Base-by-base conservation (phyloP, 371 early-diverging fungal species). In the Mortierella sp. region DNA sequence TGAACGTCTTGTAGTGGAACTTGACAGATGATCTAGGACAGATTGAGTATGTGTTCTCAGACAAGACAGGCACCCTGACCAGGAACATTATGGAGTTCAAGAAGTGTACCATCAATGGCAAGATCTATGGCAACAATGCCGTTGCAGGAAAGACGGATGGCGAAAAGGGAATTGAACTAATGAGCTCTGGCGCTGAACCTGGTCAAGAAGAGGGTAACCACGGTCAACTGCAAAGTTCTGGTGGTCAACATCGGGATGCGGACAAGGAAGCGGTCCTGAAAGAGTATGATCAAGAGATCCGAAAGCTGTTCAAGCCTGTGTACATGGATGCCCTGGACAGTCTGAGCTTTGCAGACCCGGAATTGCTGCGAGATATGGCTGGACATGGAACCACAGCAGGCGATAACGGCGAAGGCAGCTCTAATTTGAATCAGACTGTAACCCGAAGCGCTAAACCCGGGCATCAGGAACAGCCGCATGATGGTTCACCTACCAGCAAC, bases 11-110 rank as follows among this genome's bases (percentile, higher is more conserved):
- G 10, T 66, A 87, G 82, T 97, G 96, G 91, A 96, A 94, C 70
- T 80, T 98, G 24, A 94, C 95, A 14, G 99, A 99, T 71, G 99
- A 99, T 57, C 80, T 96, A 37, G 98, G 99, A 47, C 94, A 95
- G 73, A 92, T 98, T 51, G 94, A 96, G 69, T 98, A 96, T 79
- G 88, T 99, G 12, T 94, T 98, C 72, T 92, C 94, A 24, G 98
- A 99, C 83, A 99, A 98, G 73, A 99, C 99, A 37, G 99, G 99
- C 12, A 98, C 99, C 3, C 82, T 99, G 34, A 99, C 99, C n/a
- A 88, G 92, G 70, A 99, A 99, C 79, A 84, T 94, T 27, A 88
- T 84, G 87, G 86, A 95, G 71, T 96, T 96, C 67, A 90, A 95
- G 31, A 92, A 92, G 80, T 94, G 94, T 73, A 83, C 92, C 1